Evolutionary conservation across 345 rosid genomes (phyloP), one percentile per base, ranked within the genome.

Genomic region (Corchorus olitorius): DNA sequence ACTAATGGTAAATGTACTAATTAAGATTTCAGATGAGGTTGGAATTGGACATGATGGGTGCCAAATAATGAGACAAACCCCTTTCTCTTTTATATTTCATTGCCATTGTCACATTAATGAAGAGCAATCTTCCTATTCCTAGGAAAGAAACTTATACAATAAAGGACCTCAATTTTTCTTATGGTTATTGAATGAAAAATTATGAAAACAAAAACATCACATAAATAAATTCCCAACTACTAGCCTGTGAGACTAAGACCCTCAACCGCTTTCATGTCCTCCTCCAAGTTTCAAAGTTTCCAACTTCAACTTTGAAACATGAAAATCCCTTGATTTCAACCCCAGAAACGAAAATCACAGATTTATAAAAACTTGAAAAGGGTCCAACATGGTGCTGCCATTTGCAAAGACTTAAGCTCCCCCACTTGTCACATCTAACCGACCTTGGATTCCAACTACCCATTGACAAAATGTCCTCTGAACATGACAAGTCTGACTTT

Each of bases 361-460:
- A 27, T 27, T 27, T 27, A 27, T 9, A 4, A n/a, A n/a, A 43
- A 19, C 33, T n/a, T 1, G 27, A 27, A 19, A 45, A 50, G 58
- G 58, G 59, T 50, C 54, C 71, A 66, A 46, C 37, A 4, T 6
- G 4, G 1, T 45, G 34, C 37, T 59, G 63, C 63, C 37, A 59
- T 59, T 59, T 59, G 37, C 37, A 59, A 22, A 14, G 11, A 34
- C 27, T 59, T 22, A 22, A 33, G 14, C 39, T 33, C 15, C 16
- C 60, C 60, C 49, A 22, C 63, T 20, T 72, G 77, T 66, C 74
- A 62, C 60, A 65, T 74, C 73, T 10, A 68, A 65, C 75, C 4
- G n/a, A 65, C 81, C 14, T 78, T 73, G 79, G 78, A 80, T 82
- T 68, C 86, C 84, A 81, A 75, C 80, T 2, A 69, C 59, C 74